Base-by-base conservation (phyloP, 495 filamentous ascomycete species). In the Daldinia caldariorum region DNA sequence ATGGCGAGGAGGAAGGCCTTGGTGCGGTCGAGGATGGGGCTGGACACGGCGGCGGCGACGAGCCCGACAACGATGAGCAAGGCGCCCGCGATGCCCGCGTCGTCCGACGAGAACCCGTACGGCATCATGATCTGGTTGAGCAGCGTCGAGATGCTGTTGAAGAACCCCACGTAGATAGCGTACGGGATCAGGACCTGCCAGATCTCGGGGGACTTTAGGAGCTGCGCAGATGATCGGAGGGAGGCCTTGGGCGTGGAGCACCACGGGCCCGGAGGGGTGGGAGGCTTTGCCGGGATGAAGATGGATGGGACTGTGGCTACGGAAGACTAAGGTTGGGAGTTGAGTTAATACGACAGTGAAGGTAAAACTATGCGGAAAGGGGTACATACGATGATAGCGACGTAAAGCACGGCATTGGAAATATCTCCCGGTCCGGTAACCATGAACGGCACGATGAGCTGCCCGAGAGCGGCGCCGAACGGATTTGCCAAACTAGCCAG, bases 41-140 rank as follows among this genome's bases (percentile, higher is more conserved):
- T 90, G 3, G 88, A 81, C 63, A 97, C 80, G 12, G 94, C 95
- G 1, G 93, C 83, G 31, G 85, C 68, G 38, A 97, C 81, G 8
- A 99, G 88, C 20, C 95, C 95, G 61, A 94, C 89, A 54, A 97
- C 81, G 75, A 99, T 98, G n/a, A 98, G 85, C 29, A 96, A 77
- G 0, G 91, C 95, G 66, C 95, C 95, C 12, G 91, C 91, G 77
- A 97, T 92, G 56, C 95, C 95, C 41, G 94, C 91, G 43, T 97
- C 85, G 47, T 89, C 89, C 76, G 94, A 91, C 58, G 80, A 85
- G 85, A 89, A 97, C 67, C 84, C 87, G 81, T 97, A 91, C 0
- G 95, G 95, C 7, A 86, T 79, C 61, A 98, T 86, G 78, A 98
- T 91, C 75, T 97, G 94, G 83, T 94, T 96, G 1, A 98, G 83